Percentiles rank a stretch among this genome's conserved stretches.
These are phyloP conservation scores for Blastomyces parvus DNA, from an alignment of 2,329 filamentous ascomycete genomes.

Conservation along the genomic window DNA sequence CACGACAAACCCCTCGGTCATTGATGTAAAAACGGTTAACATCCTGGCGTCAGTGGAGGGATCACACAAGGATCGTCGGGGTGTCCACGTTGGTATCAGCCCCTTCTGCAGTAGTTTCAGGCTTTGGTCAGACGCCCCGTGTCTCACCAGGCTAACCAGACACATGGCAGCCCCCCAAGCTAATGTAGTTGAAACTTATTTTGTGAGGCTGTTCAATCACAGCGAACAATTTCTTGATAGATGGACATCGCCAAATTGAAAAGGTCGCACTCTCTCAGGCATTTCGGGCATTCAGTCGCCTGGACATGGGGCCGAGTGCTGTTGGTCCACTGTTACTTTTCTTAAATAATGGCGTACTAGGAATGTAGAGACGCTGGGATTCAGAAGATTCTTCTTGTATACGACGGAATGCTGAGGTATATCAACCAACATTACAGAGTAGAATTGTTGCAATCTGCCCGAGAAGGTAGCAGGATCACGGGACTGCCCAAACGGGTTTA, in stretches of 20 bases:
- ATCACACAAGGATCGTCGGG: neutral
- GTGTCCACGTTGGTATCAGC: neutral
- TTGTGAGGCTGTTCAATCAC: neutral
- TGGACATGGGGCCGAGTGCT: neutral
- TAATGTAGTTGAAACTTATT: neutral
- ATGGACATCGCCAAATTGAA: neutral
- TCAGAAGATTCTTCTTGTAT: neutral
- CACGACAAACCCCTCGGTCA: neutral
- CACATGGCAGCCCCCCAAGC: neutral
- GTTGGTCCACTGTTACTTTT: neutral
- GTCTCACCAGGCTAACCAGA: neutral
- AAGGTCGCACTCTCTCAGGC: neutral
- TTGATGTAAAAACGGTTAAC: neutral
- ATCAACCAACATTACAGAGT: too few species aligned
- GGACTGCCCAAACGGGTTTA: neutral
- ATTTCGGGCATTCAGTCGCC: too few species aligned
- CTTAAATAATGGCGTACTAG: neutral
- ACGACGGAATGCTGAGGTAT: too few species aligned
- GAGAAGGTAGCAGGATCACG: neutral
- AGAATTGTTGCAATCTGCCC: too few species aligned
- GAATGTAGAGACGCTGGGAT: neutral
- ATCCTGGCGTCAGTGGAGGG: neutral
- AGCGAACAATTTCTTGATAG: neutral
- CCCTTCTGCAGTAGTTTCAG: neutral
- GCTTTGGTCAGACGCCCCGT: neutral